These are phyloP conservation scores for Bipolaris cookei DNA, from an alignment of 2,329 filamentous ascomycete genomes.

Conservation along the genomic window DNA sequence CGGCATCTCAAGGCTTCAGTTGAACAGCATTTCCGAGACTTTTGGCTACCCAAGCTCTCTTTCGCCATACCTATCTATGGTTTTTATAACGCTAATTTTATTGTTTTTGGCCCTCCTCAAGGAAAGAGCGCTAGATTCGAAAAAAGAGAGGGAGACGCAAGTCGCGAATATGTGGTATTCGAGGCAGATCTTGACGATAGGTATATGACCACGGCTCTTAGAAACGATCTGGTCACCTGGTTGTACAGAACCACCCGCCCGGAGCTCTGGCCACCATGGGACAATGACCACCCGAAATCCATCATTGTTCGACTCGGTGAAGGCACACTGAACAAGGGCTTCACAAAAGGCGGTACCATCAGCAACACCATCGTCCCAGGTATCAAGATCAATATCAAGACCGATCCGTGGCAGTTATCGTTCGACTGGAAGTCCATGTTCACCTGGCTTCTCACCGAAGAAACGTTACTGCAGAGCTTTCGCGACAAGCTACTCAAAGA, in stretches of 20 bases:
- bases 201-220: background rate
- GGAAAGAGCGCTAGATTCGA: background rate
- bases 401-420: background rate
- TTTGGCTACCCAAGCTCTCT: conserved; percentile 10
- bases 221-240: background rate
- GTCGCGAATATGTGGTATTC: background rate
- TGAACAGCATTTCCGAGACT: conserved; percentile 8
- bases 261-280: background rate
- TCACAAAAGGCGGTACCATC: conserved; percentile 8
- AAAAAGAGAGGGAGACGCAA: background rate
- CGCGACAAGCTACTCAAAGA: background rate
- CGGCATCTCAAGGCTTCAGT: conserved; percentile 1
- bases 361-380: conserved; percentile 4
- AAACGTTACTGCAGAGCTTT: background rate
- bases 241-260: background rate
- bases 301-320: background rate
- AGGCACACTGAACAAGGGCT: conserved; percentile 1
- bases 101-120: background rate
- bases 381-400: background rate
- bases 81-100: background rate
- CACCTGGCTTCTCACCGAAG: conserved; percentile 9
- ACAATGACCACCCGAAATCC: background rate
- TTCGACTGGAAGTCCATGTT: conserved; percentile 14
- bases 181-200: background rate
- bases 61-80: background rate